Percentiles rank a stretch among this genome's conserved stretches.
Evolutionary conservation across 108 stramenopile species (phyloP).

Genomic region (Nitzschia sp.): DNA sequence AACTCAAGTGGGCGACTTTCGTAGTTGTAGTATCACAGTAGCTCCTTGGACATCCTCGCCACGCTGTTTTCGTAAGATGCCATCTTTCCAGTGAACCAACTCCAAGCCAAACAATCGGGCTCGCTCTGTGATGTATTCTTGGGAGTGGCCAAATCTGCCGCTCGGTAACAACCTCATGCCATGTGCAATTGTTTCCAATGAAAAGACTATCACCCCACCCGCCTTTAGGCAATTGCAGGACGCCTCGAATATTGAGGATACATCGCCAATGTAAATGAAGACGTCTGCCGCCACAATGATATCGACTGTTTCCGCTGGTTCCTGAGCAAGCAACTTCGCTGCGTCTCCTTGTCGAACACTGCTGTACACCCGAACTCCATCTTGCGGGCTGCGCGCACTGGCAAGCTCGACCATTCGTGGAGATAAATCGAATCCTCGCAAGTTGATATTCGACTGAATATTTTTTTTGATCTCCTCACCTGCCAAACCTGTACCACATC

Average conservation of each 20-base stretch:
- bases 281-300: slow-evolving; percentile 17
- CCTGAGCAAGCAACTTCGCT: not conserved
- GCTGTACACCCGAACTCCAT: slow-evolving; percentile 5
- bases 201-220: slow-evolving; percentile 10
- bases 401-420: slow-evolving; percentile 12
- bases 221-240: not conserved
- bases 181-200: slow-evolving; percentile 1
- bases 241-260: not conserved
- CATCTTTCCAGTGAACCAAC: not conserved
- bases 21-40: not conserved
- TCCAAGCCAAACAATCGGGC: slow-evolving; percentile 7
- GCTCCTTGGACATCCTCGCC: slow-evolving; percentile 13
- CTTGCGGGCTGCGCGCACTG: not conserved
- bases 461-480: slow-evolving; percentile 1
- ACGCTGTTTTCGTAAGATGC: slow-evolving; percentile 16
- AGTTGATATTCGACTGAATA: not conserved
- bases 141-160: slow-evolving; percentile 21
- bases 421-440: slow-evolving; percentile 11
- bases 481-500: slow-evolving; percentile 19
- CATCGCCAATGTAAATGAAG: slow-evolving; percentile 22
- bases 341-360: slow-evolving; percentile 2
- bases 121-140: slow-evolving; percentile 6
- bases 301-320: not conserved
- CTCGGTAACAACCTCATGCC: slow-evolving; percentile 12
- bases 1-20: slow-evolving; percentile 1